phyloP scores from a whole-genome alignment of 2,329 filamentous ascomycete species.

The Pyricularia sp. region DNA sequence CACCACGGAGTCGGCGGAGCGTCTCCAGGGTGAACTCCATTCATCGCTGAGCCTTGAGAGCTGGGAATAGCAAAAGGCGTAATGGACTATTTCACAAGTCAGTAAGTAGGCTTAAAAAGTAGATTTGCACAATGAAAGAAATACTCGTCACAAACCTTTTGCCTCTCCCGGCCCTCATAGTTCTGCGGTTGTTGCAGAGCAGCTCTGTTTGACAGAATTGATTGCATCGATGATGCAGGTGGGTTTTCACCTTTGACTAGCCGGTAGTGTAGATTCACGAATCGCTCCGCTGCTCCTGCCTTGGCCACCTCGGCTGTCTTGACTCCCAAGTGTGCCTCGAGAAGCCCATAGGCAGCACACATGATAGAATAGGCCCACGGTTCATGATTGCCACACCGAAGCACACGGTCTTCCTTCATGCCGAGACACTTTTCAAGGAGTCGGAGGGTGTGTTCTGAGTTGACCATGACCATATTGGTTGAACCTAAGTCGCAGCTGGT shows the following conservation, averaged over 20 bases:
- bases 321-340: conserved; percentile 44
- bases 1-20: conserved; percentile 14
- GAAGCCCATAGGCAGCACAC: conserved; percentile 44
- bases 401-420: conserved; percentile 47
- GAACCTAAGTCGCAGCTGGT: conserved; percentile 20
- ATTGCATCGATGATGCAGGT: conserved; percentile 4
- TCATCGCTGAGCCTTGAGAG: conserved; percentile 5
- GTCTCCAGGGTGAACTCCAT: conserved; percentile 6
- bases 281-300: conserved; percentile 44
- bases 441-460: conserved; percentile 44
- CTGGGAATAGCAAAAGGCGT: conserved; percentile 8
- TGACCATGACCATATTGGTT: conserved; percentile 50
- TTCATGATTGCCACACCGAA: conserved; percentile 50
- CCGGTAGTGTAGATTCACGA: conserved; percentile 45
- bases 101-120: neutral
- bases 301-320: conserved; percentile 45
- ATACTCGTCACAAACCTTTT: conserved; percentile 7
- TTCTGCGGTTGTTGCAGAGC: conserved; percentile 1
- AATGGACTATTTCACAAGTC: conserved; percentile 4
- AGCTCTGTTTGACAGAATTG: conserved; percentile 1
- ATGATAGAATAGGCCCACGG: conserved; percentile 53
- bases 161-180: conserved; percentile 11
- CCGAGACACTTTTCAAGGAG: conserved; percentile 47
- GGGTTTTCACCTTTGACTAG: conserved; percentile 16
- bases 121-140: neutral